phyloP scores from a whole-genome alignment of 2,329 filamentous ascomycete genomes.

The Lecanicillium sp. region DNA sequence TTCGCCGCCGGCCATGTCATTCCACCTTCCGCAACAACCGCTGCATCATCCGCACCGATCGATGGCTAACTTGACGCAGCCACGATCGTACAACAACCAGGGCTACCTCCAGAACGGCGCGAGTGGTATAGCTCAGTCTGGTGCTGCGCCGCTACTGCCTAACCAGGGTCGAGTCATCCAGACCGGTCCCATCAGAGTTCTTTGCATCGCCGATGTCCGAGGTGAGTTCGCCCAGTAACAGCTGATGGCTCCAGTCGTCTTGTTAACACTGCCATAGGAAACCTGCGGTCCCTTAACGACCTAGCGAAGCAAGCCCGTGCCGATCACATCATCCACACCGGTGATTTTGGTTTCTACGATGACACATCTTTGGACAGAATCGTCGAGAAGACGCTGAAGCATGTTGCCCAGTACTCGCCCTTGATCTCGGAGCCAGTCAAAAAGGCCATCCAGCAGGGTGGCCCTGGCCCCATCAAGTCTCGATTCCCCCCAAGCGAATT shows the following conservation, averaged over 20 bases:
- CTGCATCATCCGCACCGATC: slow-evolving; percentile 4
- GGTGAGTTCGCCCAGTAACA: slow-evolving; percentile 34
- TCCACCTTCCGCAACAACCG: neutral
- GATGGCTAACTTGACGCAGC: slow-evolving; percentile 22
- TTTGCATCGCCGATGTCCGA: slow-evolving; percentile 67
- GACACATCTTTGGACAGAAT: slow-evolving; percentile 92
- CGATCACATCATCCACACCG: slow-evolving; percentile 97
- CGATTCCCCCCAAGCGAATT: slow-evolving; percentile 76
- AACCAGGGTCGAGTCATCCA: slow-evolving; percentile 62
- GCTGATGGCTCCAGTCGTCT: slow-evolving; percentile 5
- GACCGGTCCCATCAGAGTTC: slow-evolving; percentile 56
- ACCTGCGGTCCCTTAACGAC: slow-evolving; percentile 90
- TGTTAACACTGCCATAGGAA: slow-evolving; percentile 52
- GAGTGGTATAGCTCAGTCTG: slow-evolving; percentile 43
- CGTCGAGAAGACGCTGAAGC: slow-evolving; percentile 96
- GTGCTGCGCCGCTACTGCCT: slow-evolving; percentile 57
- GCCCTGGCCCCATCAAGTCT: slow-evolving; percentile 73
- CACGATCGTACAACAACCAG: slow-evolving; percentile 39
- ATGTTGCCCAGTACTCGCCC: slow-evolving; percentile 97
- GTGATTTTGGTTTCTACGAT: slow-evolving; percentile 99
- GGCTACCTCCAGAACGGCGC: slow-evolving; percentile 59
- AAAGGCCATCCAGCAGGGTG: slow-evolving; percentile 57
- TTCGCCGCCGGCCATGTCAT: too few species aligned
- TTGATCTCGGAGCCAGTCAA: slow-evolving; percentile 74
- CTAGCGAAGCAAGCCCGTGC: slow-evolving; percentile 90